Evolutionary conservation across 2,329 filamentous ascomycete species (phyloP), one percentile per base, ranked within the genome.

Genomic region (Epichloe elymi): DNA sequence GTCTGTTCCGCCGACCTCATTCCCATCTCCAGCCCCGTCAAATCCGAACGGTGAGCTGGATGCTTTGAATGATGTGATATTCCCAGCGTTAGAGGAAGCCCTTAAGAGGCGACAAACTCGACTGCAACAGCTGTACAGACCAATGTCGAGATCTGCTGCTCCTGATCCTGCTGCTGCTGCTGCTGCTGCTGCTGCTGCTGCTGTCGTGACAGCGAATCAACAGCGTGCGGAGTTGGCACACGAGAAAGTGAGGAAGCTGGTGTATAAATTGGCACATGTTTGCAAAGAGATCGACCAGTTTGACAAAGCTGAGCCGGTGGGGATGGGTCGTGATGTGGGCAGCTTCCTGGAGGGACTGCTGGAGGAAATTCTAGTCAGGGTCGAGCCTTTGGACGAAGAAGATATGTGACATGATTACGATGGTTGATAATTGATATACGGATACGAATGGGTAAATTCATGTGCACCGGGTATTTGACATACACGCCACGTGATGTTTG

Each of bases 251-350:
- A 78, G 85, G 56, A 81, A 83, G 61, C 74, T 95, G 30, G 88
- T 95, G 12, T 83, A 83, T 56, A 94, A 95, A 64, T 76, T 94
- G 33, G 85, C 84, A 2, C 81, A 86, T 53, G 75, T 91, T 23
- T 95, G 95, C 67, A 85, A 84, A 62, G 89, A 95, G 65, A 88
- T 98, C 61, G 91, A 98, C 66, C 79, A 85, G 56, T 86, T 83
- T 67, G 93, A 98, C 67, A 85, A 85, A 64, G 79, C 83, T 42
- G 86, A 88, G 58, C 88, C 89, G 5, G 88, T 97, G 11, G 88
- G 89, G 1, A 96, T 97, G 91, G 91, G 89, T 0, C 83, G 88
- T 43, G 90, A 91, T 26, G 89, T 95, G 2, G 82, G 83, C 43
- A 88, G 86, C 1, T 94, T 97, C 59, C 69, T 97, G 7, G 93